These are phyloP conservation scores for Lycium ferocissimum DNA, from an alignment of 257 asterid species.

Conservation along the genomic window DNA sequence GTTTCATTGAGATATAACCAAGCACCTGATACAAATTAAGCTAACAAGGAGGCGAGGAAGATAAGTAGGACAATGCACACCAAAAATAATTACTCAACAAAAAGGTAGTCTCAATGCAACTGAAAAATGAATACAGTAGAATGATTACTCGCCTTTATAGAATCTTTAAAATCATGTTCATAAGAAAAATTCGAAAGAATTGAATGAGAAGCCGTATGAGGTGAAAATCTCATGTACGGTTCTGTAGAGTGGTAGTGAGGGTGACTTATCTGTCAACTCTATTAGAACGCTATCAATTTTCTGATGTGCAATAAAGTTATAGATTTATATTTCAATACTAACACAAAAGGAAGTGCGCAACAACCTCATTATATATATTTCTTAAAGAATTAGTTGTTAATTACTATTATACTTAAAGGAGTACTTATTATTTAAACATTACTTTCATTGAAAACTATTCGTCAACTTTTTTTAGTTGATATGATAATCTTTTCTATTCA, in stretches of 20 bases:
- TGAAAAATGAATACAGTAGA: not conserved
- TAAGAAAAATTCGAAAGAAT: too few relatives aligned
- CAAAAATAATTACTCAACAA: not conserved
- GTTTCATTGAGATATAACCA: not conserved
- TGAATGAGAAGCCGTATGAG: too few relatives aligned
- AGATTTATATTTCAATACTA: not conserved
- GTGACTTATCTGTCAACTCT: not conserved
- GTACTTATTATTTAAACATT: not conserved
- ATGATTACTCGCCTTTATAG: not conserved
- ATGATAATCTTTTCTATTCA: not conserved
- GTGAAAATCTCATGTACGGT: too few relatives aligned
- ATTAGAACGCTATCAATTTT: not conserved
- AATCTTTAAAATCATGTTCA: not conserved
- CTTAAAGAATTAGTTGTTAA: not conserved
- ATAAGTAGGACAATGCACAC: not conserved
- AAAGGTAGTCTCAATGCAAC: not conserved
- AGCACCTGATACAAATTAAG: not conserved
- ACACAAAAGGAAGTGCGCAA: not conserved
- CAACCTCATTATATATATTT: not conserved
- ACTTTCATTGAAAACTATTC: not conserved
- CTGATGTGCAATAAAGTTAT: slow-evolving; percentile 8
- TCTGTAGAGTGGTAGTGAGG: too few relatives aligned
- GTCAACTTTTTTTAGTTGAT: not conserved
- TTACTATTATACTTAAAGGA: not conserved
- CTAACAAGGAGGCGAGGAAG: not conserved